Evolutionary conservation across 2,329 filamentous ascomycete genomes (phyloP).

Genomic region (Alternaria atra): DNA sequence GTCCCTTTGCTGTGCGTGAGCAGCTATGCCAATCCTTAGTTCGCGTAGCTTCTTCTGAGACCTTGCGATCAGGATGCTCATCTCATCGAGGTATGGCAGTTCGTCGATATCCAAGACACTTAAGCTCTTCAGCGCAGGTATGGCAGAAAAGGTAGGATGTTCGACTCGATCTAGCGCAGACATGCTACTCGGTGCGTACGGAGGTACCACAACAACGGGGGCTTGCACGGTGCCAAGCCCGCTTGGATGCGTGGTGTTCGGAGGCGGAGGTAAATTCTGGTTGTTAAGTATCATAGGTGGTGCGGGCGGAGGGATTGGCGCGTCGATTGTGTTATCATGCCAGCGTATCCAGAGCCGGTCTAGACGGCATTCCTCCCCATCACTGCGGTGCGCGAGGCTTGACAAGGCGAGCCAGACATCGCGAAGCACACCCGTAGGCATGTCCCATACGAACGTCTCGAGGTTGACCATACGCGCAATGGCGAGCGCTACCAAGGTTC

Average conservation of each 20-base stretch:
- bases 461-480: constrained; percentile 84
- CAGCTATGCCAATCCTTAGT: constrained; percentile 76
- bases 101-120: constrained; percentile 85
- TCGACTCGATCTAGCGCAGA: constrained; percentile 67
- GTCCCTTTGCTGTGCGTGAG: constrained; percentile 60
- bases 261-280: constrained; percentile 50
- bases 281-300: constrained; percentile 51
- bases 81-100: constrained; percentile 82
- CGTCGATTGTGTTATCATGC: constrained; percentile 74
- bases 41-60: constrained; percentile 73
- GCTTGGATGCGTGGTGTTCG: constrained; percentile 49
- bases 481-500: constrained; percentile 79
- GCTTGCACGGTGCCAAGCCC: constrained; percentile 44
- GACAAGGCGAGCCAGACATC: constrained; percentile 83
- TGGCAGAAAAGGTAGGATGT: constrained; percentile 80
- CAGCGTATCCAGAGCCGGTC: constrained; percentile 82
- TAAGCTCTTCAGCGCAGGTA: constrained; percentile 77
- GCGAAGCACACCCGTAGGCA: constrained; percentile 83
- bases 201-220: constrained; percentile 44
- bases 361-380: constrained; percentile 70
- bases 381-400: constrained; percentile 70
- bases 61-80: constrained; percentile 77
- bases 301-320: constrained; percentile 45
- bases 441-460: constrained; percentile 86
- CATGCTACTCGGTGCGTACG: constrained; percentile 35